Conservation (phyloP, 2,329 filamentous ascomycete genomes). For the Talaromyces islandicus region DNA sequence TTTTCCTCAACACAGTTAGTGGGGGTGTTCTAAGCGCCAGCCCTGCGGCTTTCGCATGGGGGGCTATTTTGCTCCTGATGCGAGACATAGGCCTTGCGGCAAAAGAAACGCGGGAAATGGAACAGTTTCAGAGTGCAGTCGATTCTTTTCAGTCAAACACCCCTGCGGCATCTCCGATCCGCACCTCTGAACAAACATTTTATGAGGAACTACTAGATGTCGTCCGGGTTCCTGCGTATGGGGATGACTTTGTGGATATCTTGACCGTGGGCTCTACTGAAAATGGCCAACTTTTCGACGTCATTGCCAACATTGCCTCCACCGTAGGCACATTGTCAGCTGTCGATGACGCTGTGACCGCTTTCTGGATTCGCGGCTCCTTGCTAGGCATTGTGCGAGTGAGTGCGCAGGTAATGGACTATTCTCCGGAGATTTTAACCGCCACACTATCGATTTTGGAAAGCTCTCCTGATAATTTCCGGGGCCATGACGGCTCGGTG, state of each 20-base stretch:
- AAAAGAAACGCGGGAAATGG: slow-evolving; percentile 47
- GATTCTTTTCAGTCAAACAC: slow-evolving; percentile 35
- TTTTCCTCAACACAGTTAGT: slow-evolving; percentile 58
- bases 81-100: slow-evolving; percentile 57
- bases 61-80: slow-evolving; percentile 66
- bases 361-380: slow-evolving; percentile 56
- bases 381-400: slow-evolving; percentile 67
- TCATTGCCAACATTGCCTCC: slow-evolving; percentile 39
- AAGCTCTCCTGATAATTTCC: slow-evolving; percentile 25
- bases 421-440: slow-evolving; percentile 64
- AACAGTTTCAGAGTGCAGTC: slow-evolving; percentile 36
- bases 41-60: slow-evolving; percentile 76
- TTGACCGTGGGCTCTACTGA: slow-evolving; percentile 45
- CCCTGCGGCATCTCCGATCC: slow-evolving; percentile 23
- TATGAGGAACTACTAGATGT: slow-evolving; percentile 45
- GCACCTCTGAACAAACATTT: slow-evolving; percentile 31
- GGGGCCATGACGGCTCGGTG: slow-evolving; percentile 12
- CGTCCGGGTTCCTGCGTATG: slow-evolving; percentile 32
- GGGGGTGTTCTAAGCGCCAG: slow-evolving; percentile 57
- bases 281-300: slow-evolving; percentile 43
- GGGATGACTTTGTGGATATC: slow-evolving; percentile 43
- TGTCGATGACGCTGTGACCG: slow-evolving; percentile 48
- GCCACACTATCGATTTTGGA: slow-evolving; percentile 61
- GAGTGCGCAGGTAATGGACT: slow-evolving; percentile 62
- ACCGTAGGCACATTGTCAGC: slow-evolving; percentile 45